Evolutionary conservation across 1,284 basidiomycete species (phyloP), one percentile per base, ranked within the genome.

Genomic region (Laetiporus sulphureus): DNA sequence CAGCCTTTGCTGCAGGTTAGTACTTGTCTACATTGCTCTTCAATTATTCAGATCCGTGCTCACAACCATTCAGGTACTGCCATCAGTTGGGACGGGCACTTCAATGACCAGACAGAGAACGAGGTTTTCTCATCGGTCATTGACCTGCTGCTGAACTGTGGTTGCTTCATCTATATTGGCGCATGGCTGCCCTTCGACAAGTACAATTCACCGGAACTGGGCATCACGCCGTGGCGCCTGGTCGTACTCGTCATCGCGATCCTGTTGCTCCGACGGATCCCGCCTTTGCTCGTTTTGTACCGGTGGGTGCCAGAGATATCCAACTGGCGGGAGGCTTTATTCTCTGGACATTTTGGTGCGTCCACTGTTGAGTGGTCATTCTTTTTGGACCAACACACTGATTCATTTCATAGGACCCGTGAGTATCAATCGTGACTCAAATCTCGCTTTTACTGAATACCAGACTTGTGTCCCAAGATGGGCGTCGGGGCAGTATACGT

Each of bases 71-170:
- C 16, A 86, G 83, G 83, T 1, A 83, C 75, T 42, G 91, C 93
- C 0, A 87, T 96, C 51, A 91, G 91, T 2, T 97, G 93, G 94
- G 92, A 97, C 57, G 87, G 91, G 29, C 77, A 93, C 59, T 96
- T 95, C 66, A 90, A 90, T 56, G 68, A 72, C 33, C 84, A 91
- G 42, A 91, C 81, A 3, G 88, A 93, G 61, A 79, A 84, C 52
- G 83, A 90, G 45, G 73, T 83, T 25, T 98, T 98, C 60, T 84
- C 90, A 16, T 85, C 88, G 32, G 89, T 96, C 39, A 83, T 98
- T 51, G 92, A 96, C 50, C 71, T 85, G 34, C 64, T 86, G 31
- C 76, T 94, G 55, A 94, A 94, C 59, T 89, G 84, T 54, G 83
- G 75, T 11, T 85, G 84, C 53, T 95, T 94, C 67, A 77, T 95